Base-by-base conservation (phyloP, 1,284 basidiomycete species). In the Cutaneotrichosporon daszewskae region DNA sequence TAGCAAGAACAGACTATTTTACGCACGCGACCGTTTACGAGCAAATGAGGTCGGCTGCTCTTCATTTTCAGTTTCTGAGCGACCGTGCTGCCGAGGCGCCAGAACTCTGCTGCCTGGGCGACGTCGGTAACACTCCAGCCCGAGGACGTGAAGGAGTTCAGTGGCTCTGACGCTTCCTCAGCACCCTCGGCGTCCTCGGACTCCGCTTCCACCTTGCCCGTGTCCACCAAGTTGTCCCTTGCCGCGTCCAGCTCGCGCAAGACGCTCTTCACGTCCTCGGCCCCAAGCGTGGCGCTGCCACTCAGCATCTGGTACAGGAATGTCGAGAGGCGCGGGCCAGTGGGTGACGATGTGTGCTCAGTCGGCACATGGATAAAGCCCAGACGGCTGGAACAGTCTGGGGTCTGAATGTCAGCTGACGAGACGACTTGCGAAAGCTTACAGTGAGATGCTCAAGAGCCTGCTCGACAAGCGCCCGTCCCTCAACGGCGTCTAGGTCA, bases 1-100 rank as follows among this genome's bases (percentile, higher is more conserved):
- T 8, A 24, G 25, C 25, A 17, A 20, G 31, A 8, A 40, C 18
- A 35, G 23, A 3, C 22, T 14, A 7, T 8, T n/a, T 0, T 24
- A 46, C 72, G 61, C 60, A 90, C 87, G 25, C 90, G 76, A 28
- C 90, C 90, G 56, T 94, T 94, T 38, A 87, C 72, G 28, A 91
- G 55, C 17, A 95, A 46, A 1, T 76, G 83, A 14, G 75, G 74
- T 44, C 81, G 68, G 0, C 82, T 81, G 2, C 78, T 75, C 11
- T 66, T 55, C 27, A 91, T 55, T 2, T 76, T 76, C 2, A 90
- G 57, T 33, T 47, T 47, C 7, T 55, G 32, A 1, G 51, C 57
- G 20, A 68, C 52, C 3, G 31, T 32, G 14, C 31, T 36, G 16
- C 60, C 61, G 18, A 45, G 24, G 4, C 58, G 44, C 70, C 71